Percentiles rank a stretch among this genome's conserved stretches.
Conservation (phyloP, 139 green algal species). For the Raphidocelis subcapitata region DNA sequence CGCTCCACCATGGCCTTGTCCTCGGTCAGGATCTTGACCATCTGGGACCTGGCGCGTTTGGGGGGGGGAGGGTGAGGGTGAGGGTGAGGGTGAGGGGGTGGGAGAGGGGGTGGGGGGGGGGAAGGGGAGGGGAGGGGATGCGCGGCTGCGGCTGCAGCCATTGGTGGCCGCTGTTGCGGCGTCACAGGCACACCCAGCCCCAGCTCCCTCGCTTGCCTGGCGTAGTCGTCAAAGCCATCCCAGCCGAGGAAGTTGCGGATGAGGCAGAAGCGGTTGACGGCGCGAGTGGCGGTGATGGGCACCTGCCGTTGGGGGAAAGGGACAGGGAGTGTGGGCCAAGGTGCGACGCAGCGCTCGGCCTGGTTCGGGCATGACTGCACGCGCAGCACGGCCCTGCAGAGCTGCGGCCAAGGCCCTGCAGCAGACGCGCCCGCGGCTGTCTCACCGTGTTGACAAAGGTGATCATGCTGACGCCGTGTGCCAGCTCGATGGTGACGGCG, state of each 20-base stretch:
- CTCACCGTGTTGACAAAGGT: conserved; percentile 62
- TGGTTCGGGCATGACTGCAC: too few species aligned
- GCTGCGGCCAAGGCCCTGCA: too few species aligned
- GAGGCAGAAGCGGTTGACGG: conserved; percentile 81
- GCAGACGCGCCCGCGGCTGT: not conserved
- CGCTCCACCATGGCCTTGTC: conserved; percentile 38
- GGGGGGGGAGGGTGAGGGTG: not conserved
- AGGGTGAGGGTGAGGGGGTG: not conserved
- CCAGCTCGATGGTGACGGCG: conserved; percentile 77
- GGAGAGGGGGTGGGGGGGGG: not conserved
- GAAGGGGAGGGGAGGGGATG: not conserved
- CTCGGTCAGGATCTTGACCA: conserved; percentile 42
- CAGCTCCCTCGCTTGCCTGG: conserved; percentile 31
- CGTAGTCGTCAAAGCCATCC: conserved; percentile 59
- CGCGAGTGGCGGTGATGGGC: conserved; percentile 57
- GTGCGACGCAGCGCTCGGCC: too few species aligned
- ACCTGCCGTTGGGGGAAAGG: conserved; percentile 34
- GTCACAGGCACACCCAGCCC: not conserved
- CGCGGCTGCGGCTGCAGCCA: not conserved
- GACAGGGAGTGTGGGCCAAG: too few species aligned
- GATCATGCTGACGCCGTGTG: conserved; percentile 31
- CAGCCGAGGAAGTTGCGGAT: conserved; percentile 64
- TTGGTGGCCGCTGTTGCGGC: not conserved
- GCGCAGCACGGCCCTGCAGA: too few species aligned
- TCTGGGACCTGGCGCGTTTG: conserved; percentile 8